Conservation (phyloP, 441 rosid species). For the Adansonia gregorii region DNA sequence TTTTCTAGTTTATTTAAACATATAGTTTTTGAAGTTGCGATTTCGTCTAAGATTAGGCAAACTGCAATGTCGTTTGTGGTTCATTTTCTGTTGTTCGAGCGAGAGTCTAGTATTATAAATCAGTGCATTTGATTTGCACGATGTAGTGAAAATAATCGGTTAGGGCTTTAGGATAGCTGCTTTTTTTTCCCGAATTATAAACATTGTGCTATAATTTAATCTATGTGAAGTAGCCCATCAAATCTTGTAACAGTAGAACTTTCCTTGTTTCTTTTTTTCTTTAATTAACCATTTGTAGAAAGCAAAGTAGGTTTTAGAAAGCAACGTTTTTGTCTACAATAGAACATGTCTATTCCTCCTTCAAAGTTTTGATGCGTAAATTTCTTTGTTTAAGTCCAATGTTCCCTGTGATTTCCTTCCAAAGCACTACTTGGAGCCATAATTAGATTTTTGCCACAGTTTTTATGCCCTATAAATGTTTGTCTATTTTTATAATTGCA, state of each 20-base stretch:
- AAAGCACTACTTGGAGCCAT: background rate
- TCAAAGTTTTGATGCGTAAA: too few relatives aligned
- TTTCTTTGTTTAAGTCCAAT: background rate
- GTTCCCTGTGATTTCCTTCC: background rate
- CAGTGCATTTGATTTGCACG: background rate
- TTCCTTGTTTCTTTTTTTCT: background rate
- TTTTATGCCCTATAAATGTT: background rate
- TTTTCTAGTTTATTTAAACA: background rate
- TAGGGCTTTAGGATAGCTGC: background rate
- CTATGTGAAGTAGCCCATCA: background rate
- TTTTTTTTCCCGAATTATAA: background rate
- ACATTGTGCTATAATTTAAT: background rate
- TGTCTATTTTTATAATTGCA: background rate
- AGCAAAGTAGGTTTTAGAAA: background rate
- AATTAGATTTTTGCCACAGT: background rate
- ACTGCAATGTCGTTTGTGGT: background rate
- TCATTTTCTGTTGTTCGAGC: background rate
- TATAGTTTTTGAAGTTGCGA: background rate
- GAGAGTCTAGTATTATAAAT: background rate
- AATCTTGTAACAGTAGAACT: background rate
- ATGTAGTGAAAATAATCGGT: background rate
- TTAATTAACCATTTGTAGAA: background rate
- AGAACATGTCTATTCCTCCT: too few relatives aligned
- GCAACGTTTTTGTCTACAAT: too few relatives aligned
- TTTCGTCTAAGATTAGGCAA: background rate